A percentile compares a stretch with the other conserved stretches of the same genome.
Conservation (phyloP, 441 rosid species). For the Mallotus japonicus region DNA sequence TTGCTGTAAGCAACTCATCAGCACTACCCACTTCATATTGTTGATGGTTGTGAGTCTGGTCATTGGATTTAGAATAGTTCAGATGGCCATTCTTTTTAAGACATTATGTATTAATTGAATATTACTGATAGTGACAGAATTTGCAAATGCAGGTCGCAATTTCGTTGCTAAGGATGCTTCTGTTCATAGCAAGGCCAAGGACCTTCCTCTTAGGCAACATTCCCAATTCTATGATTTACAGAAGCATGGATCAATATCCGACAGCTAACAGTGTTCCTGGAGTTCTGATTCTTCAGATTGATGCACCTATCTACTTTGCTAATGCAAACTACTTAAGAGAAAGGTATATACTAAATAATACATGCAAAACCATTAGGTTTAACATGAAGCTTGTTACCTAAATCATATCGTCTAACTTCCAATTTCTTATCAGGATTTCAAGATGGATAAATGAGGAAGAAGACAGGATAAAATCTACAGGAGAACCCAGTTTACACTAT, state of each 20-base stretch:
- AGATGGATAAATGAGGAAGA: conserved; percentile 93
- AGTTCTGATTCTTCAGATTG: conserved; percentile 74
- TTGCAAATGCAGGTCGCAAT: conserved; percentile 52
- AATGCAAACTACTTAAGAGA: conserved; percentile 84
- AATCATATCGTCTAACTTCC: not conserved
- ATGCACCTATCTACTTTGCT: conserved; percentile 87
- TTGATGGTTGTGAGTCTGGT: too few relatives aligned
- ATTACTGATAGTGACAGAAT: not conserved
- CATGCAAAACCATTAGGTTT: not conserved
- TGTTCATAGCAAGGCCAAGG: conserved; percentile 75
- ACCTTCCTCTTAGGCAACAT: conserved; percentile 67
- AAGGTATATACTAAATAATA: conserved; percentile 38
- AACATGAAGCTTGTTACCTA: not conserved
- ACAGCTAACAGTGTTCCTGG: conserved; percentile 57
- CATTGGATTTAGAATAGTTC: too few relatives aligned
- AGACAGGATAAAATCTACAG: conserved; percentile 54
- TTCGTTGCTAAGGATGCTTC: conserved; percentile 62
- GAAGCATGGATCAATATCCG: conserved; percentile 75
- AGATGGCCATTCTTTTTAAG: too few relatives aligned
- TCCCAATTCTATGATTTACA: conserved; percentile 61
- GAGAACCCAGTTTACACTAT: conserved; percentile 55
- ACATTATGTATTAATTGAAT: not conserved
- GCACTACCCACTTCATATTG: not conserved
- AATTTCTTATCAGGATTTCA: conserved; percentile 43
- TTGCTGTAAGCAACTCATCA: conserved; percentile 49